phyloP scores from a whole-genome alignment of 805 yeast species.

The Wickerhamomyces silvicola region DNA sequence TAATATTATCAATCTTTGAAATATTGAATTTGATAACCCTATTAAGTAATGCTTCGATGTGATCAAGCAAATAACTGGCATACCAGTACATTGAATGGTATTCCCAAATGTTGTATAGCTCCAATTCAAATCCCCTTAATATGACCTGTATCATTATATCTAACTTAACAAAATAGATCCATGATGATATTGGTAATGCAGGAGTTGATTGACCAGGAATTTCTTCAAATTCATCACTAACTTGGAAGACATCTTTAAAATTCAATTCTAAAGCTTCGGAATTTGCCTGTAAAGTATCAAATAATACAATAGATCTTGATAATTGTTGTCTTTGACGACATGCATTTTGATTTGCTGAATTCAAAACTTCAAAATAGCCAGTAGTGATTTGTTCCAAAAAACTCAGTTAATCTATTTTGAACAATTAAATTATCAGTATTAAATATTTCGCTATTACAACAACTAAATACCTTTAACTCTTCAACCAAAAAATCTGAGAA shows the following conservation, averaged over 20 bases:
- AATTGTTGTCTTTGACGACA: constrained; percentile 78
- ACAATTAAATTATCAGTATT: constrained; percentile 19
- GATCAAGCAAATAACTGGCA: constrained; percentile 44
- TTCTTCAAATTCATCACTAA: constrained; percentile 23
- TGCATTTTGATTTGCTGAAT: constrained; percentile 54
- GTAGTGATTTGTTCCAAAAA: constrained; percentile 43
- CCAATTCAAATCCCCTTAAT: constrained; percentile 68
- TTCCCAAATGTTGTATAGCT: constrained; percentile 69
- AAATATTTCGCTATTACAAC: constrained; percentile 30
- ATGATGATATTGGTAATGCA: constrained; percentile 64
- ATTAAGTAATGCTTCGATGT: constrained; percentile 35
- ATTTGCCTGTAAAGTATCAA: constrained; percentile 79
- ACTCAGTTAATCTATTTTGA: constrained; percentile 19
- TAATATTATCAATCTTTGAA: constrained; percentile 27
- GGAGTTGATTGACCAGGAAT: constrained; percentile 21
- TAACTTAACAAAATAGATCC: constrained; percentile 61
- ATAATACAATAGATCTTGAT: constrained; percentile 44
- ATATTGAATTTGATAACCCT: constrained; percentile 28
- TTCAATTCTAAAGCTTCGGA: constrained; percentile 59
- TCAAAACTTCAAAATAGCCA: constrained; percentile 38
- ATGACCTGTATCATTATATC: constrained; percentile 67
- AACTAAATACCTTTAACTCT: constrained; percentile 38
- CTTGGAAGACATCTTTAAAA: constrained; percentile 27
- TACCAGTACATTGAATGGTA: constrained; percentile 64
- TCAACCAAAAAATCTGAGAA: constrained; percentile 31